Evolutionary conservation across 257 asterid genomes (phyloP).

Genomic region (Cinchona pubescens): DNA sequence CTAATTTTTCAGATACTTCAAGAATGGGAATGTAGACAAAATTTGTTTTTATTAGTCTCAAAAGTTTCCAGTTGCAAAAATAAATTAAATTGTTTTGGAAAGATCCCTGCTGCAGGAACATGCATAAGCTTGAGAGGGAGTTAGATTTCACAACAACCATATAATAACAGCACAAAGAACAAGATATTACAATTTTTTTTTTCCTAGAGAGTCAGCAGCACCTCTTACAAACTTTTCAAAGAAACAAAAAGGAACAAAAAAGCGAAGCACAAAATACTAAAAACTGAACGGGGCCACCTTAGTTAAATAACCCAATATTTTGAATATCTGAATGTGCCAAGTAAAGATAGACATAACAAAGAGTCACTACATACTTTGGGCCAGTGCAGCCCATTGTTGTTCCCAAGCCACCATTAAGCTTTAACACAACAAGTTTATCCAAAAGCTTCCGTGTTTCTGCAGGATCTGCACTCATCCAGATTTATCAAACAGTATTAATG

Average conservation of each 20-base stretch:
- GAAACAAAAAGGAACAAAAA: background rate
- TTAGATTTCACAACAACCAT: background rate
- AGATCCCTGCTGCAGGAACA: background rate
- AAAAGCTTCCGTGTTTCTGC: conserved; percentile 65
- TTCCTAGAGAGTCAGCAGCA: background rate
- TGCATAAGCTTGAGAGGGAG: background rate
- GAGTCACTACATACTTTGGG: conserved; percentile 61
- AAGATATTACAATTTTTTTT: too few species aligned
- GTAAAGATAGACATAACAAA: background rate
- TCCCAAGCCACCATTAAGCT: conserved; percentile 99
- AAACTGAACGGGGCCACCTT: background rate
- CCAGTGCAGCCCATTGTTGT: conserved; percentile 99
- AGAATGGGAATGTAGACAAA: background rate
- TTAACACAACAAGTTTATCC: conserved; percentile 89
- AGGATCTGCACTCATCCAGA: conserved; percentile 50
- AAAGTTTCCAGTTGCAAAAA: background rate
- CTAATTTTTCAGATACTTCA: background rate
- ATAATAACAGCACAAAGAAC: background rate
- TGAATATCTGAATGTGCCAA: background rate
- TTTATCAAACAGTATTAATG: background rate
- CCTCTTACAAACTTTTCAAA: background rate
- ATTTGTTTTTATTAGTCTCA: background rate
- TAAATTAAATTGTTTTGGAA: background rate
- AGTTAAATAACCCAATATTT: too few species aligned
- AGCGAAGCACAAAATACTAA: background rate